phyloP scores from a whole-genome alignment of 495 filamentous ascomycete species.

The Talaromyces thailandensis region DNA sequence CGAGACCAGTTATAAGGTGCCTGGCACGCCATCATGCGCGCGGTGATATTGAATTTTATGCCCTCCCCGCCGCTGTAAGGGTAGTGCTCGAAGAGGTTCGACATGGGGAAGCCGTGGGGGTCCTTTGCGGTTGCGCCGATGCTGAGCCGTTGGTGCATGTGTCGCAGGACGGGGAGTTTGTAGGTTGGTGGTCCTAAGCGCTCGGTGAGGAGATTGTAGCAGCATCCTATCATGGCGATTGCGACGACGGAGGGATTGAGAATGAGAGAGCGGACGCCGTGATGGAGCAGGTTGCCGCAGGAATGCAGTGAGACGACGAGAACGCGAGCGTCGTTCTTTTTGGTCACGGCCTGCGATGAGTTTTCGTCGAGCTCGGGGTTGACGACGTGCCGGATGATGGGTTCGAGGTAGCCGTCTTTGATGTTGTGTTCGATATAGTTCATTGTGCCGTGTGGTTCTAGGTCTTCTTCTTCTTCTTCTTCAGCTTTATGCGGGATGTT shows the following conservation, averaged over 20 bases:
- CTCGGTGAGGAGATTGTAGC: conserved; percentile 93
- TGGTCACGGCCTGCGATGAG: conserved; percentile 1
- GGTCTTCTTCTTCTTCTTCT: conserved; percentile 1
- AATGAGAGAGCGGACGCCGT: conserved; percentile 77
- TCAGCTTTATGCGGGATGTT: conserved; percentile 11
- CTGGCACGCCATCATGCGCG: conserved; percentile 93
- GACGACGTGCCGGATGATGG: conserved; percentile 65
- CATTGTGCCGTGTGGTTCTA: conserved; percentile 28
- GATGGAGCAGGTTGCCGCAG: conserved; percentile 94
- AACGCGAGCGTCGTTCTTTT: conserved; percentile 33
- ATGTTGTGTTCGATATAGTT: conserved; percentile 49
- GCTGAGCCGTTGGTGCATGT: conserved; percentile 45
- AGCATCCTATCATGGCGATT: conserved; percentile 92
- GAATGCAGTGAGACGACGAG: conserved; percentile 95
- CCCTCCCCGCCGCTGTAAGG: conserved; percentile 43
- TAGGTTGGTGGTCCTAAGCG: conserved; percentile 77
- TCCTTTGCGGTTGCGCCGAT: conserved; percentile 57
- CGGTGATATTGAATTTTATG: conserved; percentile 85
- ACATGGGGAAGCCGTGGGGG: conserved; percentile 90
- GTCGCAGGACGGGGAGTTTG: conserved; percentile 63
- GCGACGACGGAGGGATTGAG: conserved; percentile 76
- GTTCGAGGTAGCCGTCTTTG: conserved; percentile 62
- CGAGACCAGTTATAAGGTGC: conserved; percentile 86
- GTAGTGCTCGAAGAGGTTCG: conserved; percentile 55
- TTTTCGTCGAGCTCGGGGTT: conserved; percentile 7